Percentiles rank a stretch among this genome's conserved stretches.
Conservation (phyloP, 2,329 filamentous ascomycete genomes). For the Huntiella omanensis region DNA sequence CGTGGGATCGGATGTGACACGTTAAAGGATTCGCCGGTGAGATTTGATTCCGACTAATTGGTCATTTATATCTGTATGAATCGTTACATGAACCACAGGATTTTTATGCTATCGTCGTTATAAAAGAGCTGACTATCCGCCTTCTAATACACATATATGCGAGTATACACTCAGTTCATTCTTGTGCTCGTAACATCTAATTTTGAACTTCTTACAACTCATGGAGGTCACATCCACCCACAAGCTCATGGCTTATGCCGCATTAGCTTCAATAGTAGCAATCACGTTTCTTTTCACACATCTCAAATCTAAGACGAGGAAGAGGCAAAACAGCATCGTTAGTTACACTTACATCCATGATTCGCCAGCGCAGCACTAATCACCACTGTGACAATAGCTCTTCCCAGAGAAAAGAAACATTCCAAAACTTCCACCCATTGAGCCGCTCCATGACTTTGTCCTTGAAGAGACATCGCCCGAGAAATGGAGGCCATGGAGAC, state of each 20-base stretch:
- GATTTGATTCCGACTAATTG: too few relatives aligned
- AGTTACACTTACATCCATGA: not conserved
- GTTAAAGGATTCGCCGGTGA: too few relatives aligned
- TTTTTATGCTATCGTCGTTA: too few relatives aligned
- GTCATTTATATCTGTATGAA: too few relatives aligned
- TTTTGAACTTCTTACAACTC: too few relatives aligned
- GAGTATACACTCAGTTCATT: too few relatives aligned
- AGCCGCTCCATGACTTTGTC: constrained; percentile 19
- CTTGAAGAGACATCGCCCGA: constrained; percentile 22
- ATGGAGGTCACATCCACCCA: constrained; percentile 1
- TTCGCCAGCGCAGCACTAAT: too few relatives aligned
- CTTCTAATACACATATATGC: too few relatives aligned
- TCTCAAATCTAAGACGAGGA: constrained; percentile 1
- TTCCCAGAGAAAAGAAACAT: constrained; percentile 4
- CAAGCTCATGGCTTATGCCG: constrained; percentile 1
- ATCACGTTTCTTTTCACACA: not conserved
- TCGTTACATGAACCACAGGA: too few relatives aligned
- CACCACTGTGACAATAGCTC: not conserved
- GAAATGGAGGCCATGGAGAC: constrained; percentile 30
- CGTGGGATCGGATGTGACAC: too few relatives aligned
- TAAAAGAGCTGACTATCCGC: too few relatives aligned
- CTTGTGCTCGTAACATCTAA: too few relatives aligned
- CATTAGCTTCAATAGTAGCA: not conserved
- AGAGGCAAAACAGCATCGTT: not conserved
- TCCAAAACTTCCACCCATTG: constrained; percentile 2